Conservation (phyloP, 1,139 yeast genomes). For the Zygosaccharomyces sapae region DNA sequence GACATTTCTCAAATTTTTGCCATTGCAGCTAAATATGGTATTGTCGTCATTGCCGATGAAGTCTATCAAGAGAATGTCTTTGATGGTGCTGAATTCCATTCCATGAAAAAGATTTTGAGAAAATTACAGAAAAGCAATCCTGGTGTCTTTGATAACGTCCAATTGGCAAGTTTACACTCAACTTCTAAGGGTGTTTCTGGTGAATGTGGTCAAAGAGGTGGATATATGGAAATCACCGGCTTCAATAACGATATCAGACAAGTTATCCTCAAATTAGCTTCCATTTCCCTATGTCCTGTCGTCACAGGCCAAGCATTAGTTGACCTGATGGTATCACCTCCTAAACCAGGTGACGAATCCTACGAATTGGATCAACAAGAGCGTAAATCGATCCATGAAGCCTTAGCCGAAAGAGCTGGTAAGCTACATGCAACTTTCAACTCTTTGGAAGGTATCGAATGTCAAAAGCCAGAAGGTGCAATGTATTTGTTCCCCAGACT, state of each 20-base stretch:
- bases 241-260: conserved; percentile 66
- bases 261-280: conserved; percentile 75
- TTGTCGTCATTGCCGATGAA: conserved; percentile 94
- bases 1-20: conserved; percentile 68
- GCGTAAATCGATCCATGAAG: conserved; percentile 53
- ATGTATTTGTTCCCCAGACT: conserved; percentile 92
- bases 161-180: conserved; percentile 89
- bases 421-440: conserved; percentile 65
- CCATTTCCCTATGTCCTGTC: conserved; percentile 87
- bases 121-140: conserved; percentile 53
- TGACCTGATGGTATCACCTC: conserved; percentile 92
- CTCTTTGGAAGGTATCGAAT: conserved; percentile 71
- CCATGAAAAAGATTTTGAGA: conserved; percentile 64
- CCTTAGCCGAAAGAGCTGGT: conserved; percentile 60
- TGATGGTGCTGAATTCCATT: conserved; percentile 52
- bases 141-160: conserved; percentile 63
- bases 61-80: conserved; percentile 92
- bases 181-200: conserved; percentile 96
- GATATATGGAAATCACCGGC: conserved; percentile 91
- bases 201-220: conserved; percentile 99
- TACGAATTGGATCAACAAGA: conserved; percentile 63
- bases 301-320: conserved; percentile 91
- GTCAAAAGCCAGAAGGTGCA: conserved; percentile 92
- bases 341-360: conserved; percentile 70
- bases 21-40: conserved; percentile 77